These are phyloP conservation scores for Lasiosphaeria ovina DNA, from an alignment of 495 filamentous ascomycete genomes.

Conservation along the genomic window DNA sequence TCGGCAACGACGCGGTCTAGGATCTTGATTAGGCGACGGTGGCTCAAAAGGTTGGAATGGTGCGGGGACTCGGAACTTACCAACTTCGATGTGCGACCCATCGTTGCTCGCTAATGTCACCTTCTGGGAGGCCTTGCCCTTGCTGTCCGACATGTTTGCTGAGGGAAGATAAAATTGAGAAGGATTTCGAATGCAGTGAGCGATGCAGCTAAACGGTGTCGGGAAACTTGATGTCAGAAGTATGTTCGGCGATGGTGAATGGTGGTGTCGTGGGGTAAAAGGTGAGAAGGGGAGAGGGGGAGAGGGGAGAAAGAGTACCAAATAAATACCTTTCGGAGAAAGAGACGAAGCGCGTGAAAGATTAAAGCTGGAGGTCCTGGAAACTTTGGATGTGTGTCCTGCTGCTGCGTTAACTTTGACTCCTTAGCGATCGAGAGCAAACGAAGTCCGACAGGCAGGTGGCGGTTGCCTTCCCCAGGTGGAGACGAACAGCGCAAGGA, in stretches of 20 bases:
- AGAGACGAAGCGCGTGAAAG: too few relatives aligned
- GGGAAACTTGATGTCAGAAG: too few relatives aligned
- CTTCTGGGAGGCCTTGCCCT: slow-evolving; percentile 15
- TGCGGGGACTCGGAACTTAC: slow-evolving; percentile 14
- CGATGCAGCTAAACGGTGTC: not conserved
- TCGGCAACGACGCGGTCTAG: slow-evolving; percentile 78
- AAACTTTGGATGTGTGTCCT: too few relatives aligned
- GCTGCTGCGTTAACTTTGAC: not conserved
- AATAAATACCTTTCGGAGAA: too few relatives aligned
- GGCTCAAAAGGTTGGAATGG: slow-evolving; percentile 1
- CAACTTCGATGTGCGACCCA: slow-evolving; percentile 17
- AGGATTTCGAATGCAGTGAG: not conserved
- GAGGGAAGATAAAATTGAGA: not conserved
- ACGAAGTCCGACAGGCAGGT: not conserved
- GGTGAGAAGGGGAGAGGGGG: too few relatives aligned
- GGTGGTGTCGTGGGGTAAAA: too few relatives aligned
- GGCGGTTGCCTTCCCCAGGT: slow-evolving; percentile 3
- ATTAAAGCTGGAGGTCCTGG: too few relatives aligned
- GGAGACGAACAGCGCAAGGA: not conserved
- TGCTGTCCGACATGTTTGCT: slow-evolving; percentile 17
- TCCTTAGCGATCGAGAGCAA: not conserved
- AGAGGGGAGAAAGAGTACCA: too few relatives aligned
- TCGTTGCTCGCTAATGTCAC: slow-evolving; percentile 25
- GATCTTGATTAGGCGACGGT: slow-evolving; percentile 6
- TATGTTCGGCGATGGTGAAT: too few relatives aligned